Conservation (phyloP, 176 grass and related monocot genomes). For the Carex parvula region DNA sequence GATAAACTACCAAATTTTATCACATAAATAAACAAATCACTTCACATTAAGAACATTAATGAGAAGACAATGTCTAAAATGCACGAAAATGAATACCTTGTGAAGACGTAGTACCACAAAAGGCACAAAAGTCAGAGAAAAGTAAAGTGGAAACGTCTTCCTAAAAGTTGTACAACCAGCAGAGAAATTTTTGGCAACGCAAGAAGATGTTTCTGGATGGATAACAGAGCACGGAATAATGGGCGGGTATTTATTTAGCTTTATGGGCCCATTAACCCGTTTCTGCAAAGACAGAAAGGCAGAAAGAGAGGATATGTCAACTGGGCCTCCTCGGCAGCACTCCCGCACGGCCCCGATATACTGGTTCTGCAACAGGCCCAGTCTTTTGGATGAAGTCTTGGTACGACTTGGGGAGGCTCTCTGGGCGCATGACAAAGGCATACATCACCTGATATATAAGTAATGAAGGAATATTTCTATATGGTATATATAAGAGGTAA, state of each 20-base stretch:
- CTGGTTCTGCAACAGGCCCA: constrained; percentile 83
- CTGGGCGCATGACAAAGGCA: constrained; percentile 95
- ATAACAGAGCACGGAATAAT: constrained; percentile 91
- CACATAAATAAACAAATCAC: constrained; percentile 12
- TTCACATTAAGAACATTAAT: constrained; percentile 18
- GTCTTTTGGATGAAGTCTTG: constrained; percentile 98
- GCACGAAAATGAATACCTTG: constrained; percentile 56
- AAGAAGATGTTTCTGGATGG: constrained; percentile 80
- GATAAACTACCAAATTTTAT: constrained; percentile 30
- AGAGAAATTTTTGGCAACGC: constrained; percentile 59
- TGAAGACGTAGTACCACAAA: constrained; percentile 93
- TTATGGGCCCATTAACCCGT: constrained; percentile 36
- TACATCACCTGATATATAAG: constrained; percentile 92
- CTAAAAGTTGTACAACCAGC: constrained; percentile 87
- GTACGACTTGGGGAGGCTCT: constrained; percentile 96
- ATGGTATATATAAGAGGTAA: constrained; percentile 12
- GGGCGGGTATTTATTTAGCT: constrained; percentile 49
- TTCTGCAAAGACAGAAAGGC: constrained; percentile 61
- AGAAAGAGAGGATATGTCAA: constrained; percentile 61
- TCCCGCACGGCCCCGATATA: constrained; percentile 74
- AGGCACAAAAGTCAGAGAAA: constrained; percentile 94
- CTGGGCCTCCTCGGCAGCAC: constrained; percentile 74
- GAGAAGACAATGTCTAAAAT: constrained; percentile 1
- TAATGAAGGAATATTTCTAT: constrained; percentile 10
- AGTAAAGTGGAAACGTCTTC: constrained; percentile 97